Evolutionary conservation across 2,329 filamentous ascomycete species (phyloP).

Genomic region (Lomentospora prolificans): DNA sequence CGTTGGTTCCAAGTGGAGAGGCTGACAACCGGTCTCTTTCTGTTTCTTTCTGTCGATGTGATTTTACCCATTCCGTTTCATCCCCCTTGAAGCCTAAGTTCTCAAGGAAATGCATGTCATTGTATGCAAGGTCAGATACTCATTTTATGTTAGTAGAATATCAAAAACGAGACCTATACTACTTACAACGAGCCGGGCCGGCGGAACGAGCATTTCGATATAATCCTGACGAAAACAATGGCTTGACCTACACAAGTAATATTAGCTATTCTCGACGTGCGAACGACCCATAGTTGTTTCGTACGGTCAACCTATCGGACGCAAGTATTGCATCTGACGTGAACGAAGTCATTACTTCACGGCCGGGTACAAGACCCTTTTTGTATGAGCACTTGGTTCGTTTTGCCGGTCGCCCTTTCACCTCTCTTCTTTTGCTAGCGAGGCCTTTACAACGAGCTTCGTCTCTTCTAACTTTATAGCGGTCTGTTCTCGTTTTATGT

Average conservation of each 20-base stretch:
- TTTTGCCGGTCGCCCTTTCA: constrained; percentile 13
- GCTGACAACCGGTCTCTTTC: neutral
- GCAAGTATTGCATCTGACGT: constrained; percentile 41
- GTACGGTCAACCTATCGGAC: constrained; percentile 20
- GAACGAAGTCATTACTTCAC: constrained; percentile 46
- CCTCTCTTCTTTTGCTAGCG: neutral
- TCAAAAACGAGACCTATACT: neutral
- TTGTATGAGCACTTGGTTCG: constrained; percentile 17
- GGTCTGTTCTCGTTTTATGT: constrained; percentile 45
- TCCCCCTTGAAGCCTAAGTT: constrained; percentile 8
- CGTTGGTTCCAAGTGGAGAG: too few species aligned
- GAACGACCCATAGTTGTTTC: neutral
- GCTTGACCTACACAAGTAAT: constrained; percentile 19
- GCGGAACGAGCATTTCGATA: constrained; percentile 23
- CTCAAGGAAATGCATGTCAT: constrained; percentile 37
- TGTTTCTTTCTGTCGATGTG: neutral
- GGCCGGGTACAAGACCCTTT: constrained; percentile 24
- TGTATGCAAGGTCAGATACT: constrained; percentile 45
- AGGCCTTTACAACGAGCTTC: neutral
- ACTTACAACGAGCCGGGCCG: constrained; percentile 13
- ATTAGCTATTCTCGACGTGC: neutral
- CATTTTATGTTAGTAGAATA: constrained; percentile 11
- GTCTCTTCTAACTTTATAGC: constrained; percentile 37
- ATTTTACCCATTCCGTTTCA: constrained; percentile 10
- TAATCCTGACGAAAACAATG: constrained; percentile 21